phyloP scores from a whole-genome alignment of 2,329 filamentous ascomycete species.

The Zasmidium angulare region DNA sequence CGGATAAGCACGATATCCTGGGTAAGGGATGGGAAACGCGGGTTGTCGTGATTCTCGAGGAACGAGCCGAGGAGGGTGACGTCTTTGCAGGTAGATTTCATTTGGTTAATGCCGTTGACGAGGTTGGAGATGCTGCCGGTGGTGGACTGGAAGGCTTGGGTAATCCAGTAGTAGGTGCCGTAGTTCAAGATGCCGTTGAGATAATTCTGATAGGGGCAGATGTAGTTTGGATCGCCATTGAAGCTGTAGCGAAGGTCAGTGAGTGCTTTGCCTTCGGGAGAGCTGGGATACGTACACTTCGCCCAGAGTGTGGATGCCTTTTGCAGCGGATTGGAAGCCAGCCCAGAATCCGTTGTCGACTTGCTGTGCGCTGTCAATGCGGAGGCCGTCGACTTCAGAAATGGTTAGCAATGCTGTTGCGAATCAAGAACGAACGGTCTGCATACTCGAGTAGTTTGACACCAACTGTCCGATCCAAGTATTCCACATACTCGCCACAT shows the following conservation, averaged over 20 bases:
- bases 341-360: slow-evolving; percentile 42
- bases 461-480: slow-evolving; percentile 61
- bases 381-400: slow-evolving; percentile 49
- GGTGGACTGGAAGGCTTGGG: slow-evolving; percentile 35
- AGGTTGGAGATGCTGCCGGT: slow-evolving; percentile 39
- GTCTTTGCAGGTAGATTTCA: slow-evolving; percentile 35
- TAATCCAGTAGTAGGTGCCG: slow-evolving; percentile 40
- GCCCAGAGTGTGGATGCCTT: slow-evolving; percentile 41
- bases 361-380: slow-evolving; percentile 50
- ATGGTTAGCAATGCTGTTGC: background rate
- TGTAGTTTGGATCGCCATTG: slow-evolving; percentile 35
- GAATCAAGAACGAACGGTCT: background rate
- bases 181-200: slow-evolving; percentile 48
- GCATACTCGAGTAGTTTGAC: slow-evolving; percentile 53
- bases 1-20: slow-evolving; percentile 56
- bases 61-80: slow-evolving; percentile 40
- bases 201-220: slow-evolving; percentile 44
- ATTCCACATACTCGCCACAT: slow-evolving; percentile 52
- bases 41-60: slow-evolving; percentile 38
- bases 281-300: slow-evolving; percentile 37
- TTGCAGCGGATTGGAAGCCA: slow-evolving; percentile 34
- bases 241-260: slow-evolving; percentile 11
- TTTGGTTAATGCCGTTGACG: slow-evolving; percentile 28
- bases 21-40: slow-evolving; percentile 45
- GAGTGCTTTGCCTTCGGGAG: no score